A percentile compares a stretch with the other conserved stretches of the same genome.
Evolutionary conservation across 768 basidiomycete species (phyloP).

Genomic region (Scleroderma bovista): DNA sequence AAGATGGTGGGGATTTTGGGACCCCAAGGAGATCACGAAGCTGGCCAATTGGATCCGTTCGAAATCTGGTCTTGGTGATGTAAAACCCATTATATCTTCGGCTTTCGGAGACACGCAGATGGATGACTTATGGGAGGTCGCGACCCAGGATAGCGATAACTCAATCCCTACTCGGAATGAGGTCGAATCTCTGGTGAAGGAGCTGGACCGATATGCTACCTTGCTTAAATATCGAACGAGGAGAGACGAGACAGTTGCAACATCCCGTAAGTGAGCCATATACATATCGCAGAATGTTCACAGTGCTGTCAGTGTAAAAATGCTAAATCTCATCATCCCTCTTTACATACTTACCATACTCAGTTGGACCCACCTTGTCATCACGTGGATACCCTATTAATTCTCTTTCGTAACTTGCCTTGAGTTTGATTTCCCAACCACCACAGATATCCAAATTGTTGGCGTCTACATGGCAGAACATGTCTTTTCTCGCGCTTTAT

Average conservation of each 20-base stretch:
- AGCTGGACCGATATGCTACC: constrained; percentile 53
- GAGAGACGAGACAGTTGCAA: constrained; percentile 23
- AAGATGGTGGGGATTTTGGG: constrained; percentile 75
- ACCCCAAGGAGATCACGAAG: constrained; percentile 57
- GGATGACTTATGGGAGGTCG: constrained; percentile 8
- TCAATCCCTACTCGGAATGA: constrained; percentile 26
- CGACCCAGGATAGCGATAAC: neutral
- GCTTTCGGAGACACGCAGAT: constrained; percentile 15
- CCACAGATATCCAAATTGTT: no score
- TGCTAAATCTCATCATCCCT: no score
- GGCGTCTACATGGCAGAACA: no score
- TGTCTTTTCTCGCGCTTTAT: no score
- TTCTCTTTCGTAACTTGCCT: no score
- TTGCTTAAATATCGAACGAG: constrained; percentile 54
- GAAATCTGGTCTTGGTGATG: constrained; percentile 38
- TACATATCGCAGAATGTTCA: no score
- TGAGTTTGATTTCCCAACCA: no score
- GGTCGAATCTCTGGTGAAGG: constrained; percentile 43
- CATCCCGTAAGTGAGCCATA: neutral
- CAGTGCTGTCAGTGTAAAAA: no score
- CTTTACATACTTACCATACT: no score
- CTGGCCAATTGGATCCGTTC: constrained; percentile 60
- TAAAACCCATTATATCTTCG: neutral
- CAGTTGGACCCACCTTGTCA: no score
- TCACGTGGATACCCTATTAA: no score